Percentiles rank a stretch among this genome's conserved stretches.
Conservation (phyloP, 495 filamentous ascomycete species). For the Penicillium angulare region DNA sequence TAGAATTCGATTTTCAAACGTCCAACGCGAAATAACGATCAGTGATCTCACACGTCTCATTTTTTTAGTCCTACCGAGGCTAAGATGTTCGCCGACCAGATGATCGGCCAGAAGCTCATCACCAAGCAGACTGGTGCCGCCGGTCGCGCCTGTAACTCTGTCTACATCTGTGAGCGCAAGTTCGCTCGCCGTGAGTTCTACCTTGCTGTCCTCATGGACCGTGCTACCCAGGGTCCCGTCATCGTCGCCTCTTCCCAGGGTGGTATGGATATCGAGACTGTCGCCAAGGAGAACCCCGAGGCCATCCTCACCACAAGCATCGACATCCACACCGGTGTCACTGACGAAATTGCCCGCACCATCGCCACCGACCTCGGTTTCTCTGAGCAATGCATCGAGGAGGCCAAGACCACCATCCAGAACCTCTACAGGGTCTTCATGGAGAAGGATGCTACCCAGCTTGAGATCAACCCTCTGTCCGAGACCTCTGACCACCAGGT, state of each 20-base stretch:
- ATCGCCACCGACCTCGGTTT: slow-evolving; percentile 94
- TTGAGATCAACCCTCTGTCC: slow-evolving; percentile 97
- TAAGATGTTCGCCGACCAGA: slow-evolving; percentile 96
- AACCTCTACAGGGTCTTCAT: slow-evolving; percentile 98
- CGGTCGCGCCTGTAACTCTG: slow-evolving; percentile 89
- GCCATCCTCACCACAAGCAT: slow-evolving; percentile 92
- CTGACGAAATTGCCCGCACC: slow-evolving; percentile 85
- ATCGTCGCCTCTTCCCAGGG: slow-evolving; percentile 97
- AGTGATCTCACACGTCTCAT: neutral
- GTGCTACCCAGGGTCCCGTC: slow-evolving; percentile 83
- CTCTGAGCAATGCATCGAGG: slow-evolving; percentile 92
- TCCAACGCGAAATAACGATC: neutral
- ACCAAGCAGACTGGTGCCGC: slow-evolving; percentile 96
- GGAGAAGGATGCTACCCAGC: slow-evolving; percentile 97
- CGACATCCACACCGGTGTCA: slow-evolving; percentile 92
- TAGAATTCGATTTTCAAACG: slow-evolving; percentile 5
- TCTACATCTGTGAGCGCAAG: slow-evolving; percentile 99
- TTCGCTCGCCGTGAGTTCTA: slow-evolving; percentile 99
- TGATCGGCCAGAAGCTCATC: slow-evolving; percentile 99
- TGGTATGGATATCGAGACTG: slow-evolving; percentile 97
- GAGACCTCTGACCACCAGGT: slow-evolving; percentile 98
- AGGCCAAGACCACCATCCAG: slow-evolving; percentile 92
- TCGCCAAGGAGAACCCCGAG: slow-evolving; percentile 95
- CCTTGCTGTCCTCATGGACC: slow-evolving; percentile 96
- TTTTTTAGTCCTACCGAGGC: slow-evolving; percentile 68